A percentile compares a stretch with the other conserved stretches of the same genome.
Evolutionary conservation across 495 filamentous ascomycete species (phyloP).

Genomic region (Daldinia childiae): DNA sequence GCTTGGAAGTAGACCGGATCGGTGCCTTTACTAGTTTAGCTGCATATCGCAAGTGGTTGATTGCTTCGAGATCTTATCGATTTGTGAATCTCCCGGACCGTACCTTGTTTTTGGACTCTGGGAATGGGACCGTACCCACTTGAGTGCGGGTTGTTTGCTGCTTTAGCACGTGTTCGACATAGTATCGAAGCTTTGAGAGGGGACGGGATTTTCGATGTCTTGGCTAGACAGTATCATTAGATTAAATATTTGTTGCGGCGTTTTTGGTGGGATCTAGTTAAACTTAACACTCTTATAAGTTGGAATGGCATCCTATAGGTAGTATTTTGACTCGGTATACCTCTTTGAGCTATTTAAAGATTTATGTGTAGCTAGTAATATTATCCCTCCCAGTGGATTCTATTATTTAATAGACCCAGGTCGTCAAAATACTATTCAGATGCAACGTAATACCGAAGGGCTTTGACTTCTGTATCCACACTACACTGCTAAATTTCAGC

Average conservation of each 20-base stretch:
- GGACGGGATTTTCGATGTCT: background rate
- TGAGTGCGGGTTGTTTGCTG: background rate
- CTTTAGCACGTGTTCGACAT: background rate
- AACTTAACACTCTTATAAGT: background rate
- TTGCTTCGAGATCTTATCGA: conserved; percentile 12
- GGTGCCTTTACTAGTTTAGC: conserved; percentile 12
- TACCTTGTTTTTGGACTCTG: conserved; percentile 14
- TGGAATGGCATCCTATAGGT: background rate
- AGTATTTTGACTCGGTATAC: background rate
- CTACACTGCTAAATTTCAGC: background rate
- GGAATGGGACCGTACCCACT: conserved; percentile 7
- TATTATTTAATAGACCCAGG: background rate
- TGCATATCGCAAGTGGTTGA: conserved; percentile 1
- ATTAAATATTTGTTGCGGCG: background rate
- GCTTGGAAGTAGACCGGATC: background rate
- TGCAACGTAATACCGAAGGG: background rate
- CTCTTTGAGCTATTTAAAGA: background rate
- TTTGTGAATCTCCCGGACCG: conserved; percentile 18
- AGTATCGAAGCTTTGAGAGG: background rate
- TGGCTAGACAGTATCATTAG: background rate
- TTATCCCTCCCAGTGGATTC: background rate
- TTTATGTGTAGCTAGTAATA: background rate
- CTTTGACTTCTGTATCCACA: background rate
- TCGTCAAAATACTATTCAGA: background rate
- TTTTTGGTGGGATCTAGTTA: background rate